Evolutionary conservation across 2,329 filamentous ascomycete species (phyloP).

Genomic region (Fusarium virguliforme): DNA sequence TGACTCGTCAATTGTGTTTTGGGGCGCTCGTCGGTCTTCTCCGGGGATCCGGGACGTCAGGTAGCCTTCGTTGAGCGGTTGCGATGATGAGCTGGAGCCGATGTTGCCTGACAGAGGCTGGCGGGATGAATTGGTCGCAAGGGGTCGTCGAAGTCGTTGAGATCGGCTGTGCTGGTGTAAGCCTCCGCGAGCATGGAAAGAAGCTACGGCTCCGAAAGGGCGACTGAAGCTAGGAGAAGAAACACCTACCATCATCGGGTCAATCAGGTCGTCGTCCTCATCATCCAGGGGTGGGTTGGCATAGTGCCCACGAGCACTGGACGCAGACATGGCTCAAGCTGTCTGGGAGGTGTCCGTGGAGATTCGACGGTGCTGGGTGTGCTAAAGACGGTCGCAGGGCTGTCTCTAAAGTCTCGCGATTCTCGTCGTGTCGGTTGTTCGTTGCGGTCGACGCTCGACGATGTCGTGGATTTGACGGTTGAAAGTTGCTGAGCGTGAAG

Average conservation of each 20-base stretch:
- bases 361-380: background rate
- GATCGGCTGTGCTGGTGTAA: conserved; percentile 73
- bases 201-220: background rate
- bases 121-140: conserved; percentile 78
- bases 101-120: conserved; percentile 90
- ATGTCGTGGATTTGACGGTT: conserved; percentile 21
- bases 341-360: background rate
- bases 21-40: conserved; percentile 90
- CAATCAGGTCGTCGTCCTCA: conserved; percentile 80
- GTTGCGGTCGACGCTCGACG: background rate
- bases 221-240: background rate
- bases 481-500: conserved; percentile 41
- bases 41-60: conserved; percentile 92
- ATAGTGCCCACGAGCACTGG: conserved; percentile 70
- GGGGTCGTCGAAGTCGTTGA: conserved; percentile 93
- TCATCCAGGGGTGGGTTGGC: conserved; percentile 74
- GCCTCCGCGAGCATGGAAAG: conserved; percentile 10
- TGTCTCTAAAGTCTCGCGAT: conserved; percentile 1
- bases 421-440: background rate
- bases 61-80: conserved; percentile 80
- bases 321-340: conserved; percentile 61
- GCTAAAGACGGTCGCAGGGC: background rate
- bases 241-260: conserved; percentile 79
- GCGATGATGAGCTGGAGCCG: conserved; percentile 71
- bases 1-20: conserved; percentile 95